These are phyloP conservation scores for Panus rudis DNA, from an alignment of 768 basidiomycete species.

Conservation along the genomic window DNA sequence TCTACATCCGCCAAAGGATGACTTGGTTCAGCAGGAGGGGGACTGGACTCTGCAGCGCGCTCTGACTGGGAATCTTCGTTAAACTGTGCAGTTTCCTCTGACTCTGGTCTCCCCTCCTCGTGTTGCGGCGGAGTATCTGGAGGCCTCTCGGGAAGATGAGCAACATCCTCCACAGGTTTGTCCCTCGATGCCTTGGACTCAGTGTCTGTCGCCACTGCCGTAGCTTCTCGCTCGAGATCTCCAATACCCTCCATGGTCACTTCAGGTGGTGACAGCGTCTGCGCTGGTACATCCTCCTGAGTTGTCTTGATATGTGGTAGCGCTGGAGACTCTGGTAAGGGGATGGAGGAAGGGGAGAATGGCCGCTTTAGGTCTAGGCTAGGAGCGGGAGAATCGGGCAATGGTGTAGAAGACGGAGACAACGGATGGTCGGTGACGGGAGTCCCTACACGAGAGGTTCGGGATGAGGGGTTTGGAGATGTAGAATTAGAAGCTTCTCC, in stretches of 20 bases:
- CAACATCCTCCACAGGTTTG: too few relatives aligned
- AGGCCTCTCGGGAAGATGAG: too few relatives aligned
- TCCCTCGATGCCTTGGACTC: neutral
- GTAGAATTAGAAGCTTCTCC: conserved; percentile 45
- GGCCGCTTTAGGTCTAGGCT: conserved; percentile 15
- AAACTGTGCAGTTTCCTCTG: too few relatives aligned
- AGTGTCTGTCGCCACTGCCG: neutral
- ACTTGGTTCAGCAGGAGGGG: too few relatives aligned
- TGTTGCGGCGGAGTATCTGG: too few relatives aligned
- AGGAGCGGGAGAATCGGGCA: conserved; percentile 3
- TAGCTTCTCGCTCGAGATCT: neutral
- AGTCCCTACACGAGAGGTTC: conserved; percentile 30
- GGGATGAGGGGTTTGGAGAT: conserved; percentile 35
- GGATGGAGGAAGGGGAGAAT: conserved; percentile 36
- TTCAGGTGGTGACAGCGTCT: neutral
- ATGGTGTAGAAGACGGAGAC: conserved; percentile 11
- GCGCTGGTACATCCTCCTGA: neutral
- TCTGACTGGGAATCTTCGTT: too few relatives aligned
- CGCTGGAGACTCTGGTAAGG: conserved; percentile 36
- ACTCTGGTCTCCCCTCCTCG: too few relatives aligned
- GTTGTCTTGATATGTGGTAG: neutral
- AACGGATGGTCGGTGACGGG: conserved; percentile 27
- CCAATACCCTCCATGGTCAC: neutral
- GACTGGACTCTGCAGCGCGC: too few relatives aligned
- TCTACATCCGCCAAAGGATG: too few relatives aligned